These are phyloP conservation scores for Pichia nanzhaoensis DNA, from an alignment of 805 yeast genomes.

Conservation along the genomic window DNA sequence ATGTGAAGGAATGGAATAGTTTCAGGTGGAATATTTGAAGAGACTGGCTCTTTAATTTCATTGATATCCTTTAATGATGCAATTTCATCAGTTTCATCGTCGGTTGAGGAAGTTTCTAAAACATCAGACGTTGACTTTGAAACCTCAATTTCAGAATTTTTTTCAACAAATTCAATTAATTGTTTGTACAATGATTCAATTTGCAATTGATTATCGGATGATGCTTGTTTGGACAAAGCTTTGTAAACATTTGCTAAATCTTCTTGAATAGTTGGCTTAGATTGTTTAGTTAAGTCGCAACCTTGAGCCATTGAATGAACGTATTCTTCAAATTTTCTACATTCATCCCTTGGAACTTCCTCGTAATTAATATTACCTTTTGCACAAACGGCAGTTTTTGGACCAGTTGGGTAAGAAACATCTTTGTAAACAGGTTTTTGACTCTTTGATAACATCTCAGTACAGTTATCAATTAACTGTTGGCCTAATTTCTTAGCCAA, in stretches of 20 bases:
- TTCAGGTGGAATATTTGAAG: conserved; percentile 66
- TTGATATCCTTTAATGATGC: conserved; percentile 75
- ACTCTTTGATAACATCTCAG: conserved; percentile 65
- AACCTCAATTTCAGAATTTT: conserved; percentile 65
- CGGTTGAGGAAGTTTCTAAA: conserved; percentile 36
- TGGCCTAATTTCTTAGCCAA: conserved; percentile 86
- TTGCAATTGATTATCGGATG: conserved; percentile 61
- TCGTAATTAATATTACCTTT: conserved; percentile 82
- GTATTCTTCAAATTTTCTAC: conserved; percentile 91
- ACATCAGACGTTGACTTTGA: conserved; percentile 52
- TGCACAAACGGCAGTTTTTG: conserved; percentile 79
- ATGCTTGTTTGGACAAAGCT: conserved; percentile 71
- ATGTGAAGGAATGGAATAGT: conserved; percentile 93
- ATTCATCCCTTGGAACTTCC: conserved; percentile 83
- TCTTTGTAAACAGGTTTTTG: conserved; percentile 95
- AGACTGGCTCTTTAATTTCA: conserved; percentile 64
- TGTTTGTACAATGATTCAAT: conserved; percentile 67
- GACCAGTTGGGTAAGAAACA: conserved; percentile 90
- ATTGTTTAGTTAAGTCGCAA: conserved; percentile 66
- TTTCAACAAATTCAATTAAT: conserved; percentile 60
- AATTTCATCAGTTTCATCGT: conserved; percentile 61
- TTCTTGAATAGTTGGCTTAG: conserved; percentile 74
- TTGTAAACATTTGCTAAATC: conserved; percentile 79
- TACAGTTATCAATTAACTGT: conserved; percentile 92
- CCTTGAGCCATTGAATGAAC: conserved; percentile 96